Percentiles rank a stretch among this genome's conserved stretches.
Conservation (phyloP, 192 early-diverging fungal species). For the Tieghemiomyces parasiticus region DNA sequence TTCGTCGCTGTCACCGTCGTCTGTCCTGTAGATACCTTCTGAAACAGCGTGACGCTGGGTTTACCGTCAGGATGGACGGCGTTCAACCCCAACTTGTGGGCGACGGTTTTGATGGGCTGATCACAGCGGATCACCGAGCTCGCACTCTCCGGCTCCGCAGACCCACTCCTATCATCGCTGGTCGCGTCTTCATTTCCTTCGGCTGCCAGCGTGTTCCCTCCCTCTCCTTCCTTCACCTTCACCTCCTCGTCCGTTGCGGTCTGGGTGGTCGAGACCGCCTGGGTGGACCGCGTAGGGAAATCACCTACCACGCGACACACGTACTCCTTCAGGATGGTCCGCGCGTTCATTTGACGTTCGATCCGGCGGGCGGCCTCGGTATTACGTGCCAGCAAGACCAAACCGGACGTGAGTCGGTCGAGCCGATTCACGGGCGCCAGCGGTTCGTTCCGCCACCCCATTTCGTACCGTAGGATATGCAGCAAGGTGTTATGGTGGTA, state of each 20-base stretch:
- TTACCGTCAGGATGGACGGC: slow-evolving; percentile 74
- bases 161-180: too few relatives aligned
- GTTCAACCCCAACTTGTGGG: slow-evolving; percentile 80
- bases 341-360: slow-evolving; percentile 42
- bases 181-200: too few relatives aligned
- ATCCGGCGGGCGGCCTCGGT: slow-evolving; percentile 41
- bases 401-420: slow-evolving; percentile 86
- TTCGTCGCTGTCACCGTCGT: too few relatives aligned
- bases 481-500: slow-evolving; percentile 79
- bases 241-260: slow-evolving; percentile 24
- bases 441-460: slow-evolving; percentile 24
- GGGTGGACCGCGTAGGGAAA: slow-evolving; percentile 46
- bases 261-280: slow-evolving; percentile 11
- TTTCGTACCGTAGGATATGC: slow-evolving; percentile 48
- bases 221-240: too few relatives aligned
- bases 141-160: too few relatives aligned
- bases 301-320: slow-evolving; percentile 72
- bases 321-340: slow-evolving; percentile 75
- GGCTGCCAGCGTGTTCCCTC: too few relatives aligned
- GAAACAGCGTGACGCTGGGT: slow-evolving; percentile 65
- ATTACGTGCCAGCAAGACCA: slow-evolving; percentile 63
- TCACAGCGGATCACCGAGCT: slow-evolving; percentile 43
- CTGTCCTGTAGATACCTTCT: slow-evolving; percentile 42
- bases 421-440: slow-evolving; percentile 70
- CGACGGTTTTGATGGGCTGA: slow-evolving; percentile 72